Conservation (phyloP, 192 early-diverging fungal species). For the Phlyctochytrium planicorne region DNA sequence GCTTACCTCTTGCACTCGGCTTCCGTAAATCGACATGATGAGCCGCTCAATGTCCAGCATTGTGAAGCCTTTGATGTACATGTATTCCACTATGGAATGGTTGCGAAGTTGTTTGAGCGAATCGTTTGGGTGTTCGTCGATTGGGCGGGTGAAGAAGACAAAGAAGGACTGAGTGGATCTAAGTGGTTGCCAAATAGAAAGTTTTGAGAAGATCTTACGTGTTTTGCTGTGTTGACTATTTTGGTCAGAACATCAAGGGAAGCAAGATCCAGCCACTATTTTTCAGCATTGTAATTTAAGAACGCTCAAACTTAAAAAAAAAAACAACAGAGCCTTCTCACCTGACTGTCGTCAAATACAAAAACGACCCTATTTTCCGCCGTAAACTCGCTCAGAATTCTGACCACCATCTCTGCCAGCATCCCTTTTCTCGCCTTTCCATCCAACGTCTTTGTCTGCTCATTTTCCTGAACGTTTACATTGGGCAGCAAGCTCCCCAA, state of each 20-base stretch:
- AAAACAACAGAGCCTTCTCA: too few species aligned
- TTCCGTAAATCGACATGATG: not conserved
- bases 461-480: not conserved
- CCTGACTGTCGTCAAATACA: constrained; percentile 3
- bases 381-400: not conserved
- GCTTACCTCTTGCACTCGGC: not conserved
- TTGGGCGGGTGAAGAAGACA: not conserved
- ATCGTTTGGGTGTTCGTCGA: not conserved
- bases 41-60: not conserved
- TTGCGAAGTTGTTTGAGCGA: not conserved
- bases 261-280: not conserved
- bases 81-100: not conserved
- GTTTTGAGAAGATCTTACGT: too few species aligned
- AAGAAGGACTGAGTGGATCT: not conserved
- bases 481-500: not conserved
- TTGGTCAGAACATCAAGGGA: not conserved
- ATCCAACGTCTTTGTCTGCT: not conserved
- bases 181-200: too few species aligned
- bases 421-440: not conserved
- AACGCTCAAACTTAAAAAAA: too few species aligned
- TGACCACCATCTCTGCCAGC: not conserved
- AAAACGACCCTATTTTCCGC: not conserved
- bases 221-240: too few species aligned
- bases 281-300: too few species aligned
- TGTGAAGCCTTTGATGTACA: not conserved